Evolutionary conservation across 495 filamentous ascomycete species (phyloP).

Genomic region (Penicillium silybi): DNA sequence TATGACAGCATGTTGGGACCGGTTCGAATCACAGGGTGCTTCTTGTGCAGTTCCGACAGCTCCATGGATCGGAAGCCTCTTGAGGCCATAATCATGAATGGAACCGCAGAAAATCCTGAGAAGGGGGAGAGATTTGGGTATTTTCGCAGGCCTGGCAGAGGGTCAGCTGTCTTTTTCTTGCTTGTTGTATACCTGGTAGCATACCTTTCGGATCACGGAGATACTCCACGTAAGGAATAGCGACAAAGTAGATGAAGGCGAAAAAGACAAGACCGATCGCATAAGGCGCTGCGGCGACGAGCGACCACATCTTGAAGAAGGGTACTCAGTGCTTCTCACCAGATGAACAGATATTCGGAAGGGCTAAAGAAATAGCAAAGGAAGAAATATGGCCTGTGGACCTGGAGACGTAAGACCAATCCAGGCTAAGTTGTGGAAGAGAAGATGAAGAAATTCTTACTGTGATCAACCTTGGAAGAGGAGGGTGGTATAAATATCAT

Average conservation of each 20-base stretch:
- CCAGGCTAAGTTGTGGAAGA: background rate
- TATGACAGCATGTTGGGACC: constrained; percentile 52
- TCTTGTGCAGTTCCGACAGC: constrained; percentile 40
- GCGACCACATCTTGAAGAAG: constrained; percentile 17
- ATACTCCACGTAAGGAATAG: constrained; percentile 38
- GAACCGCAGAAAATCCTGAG: constrained; percentile 43
- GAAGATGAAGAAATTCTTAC: background rate
- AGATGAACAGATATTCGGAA: no score
- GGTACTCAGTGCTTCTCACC: background rate
- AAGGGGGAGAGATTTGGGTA: constrained; percentile 43
- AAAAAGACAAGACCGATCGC: constrained; percentile 20
- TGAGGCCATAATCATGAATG: constrained; percentile 42
- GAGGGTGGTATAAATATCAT: constrained; percentile 13
- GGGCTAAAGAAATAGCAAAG: no score
- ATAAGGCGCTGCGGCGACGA: constrained; percentile 25
- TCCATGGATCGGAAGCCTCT: constrained; percentile 41
- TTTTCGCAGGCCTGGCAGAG: constrained; percentile 37
- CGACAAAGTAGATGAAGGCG: constrained; percentile 36
- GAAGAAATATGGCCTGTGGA: no score
- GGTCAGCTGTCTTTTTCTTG: constrained; percentile 1
- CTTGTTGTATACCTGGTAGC: background rate
- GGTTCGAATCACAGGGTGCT: constrained; percentile 46
- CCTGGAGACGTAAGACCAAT: background rate
- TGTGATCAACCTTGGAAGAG: background rate
- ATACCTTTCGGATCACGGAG: constrained; percentile 44